Evolutionary conservation across 208 protist species (phyloP).

Genomic region (Trypanosoma avium): DNA sequence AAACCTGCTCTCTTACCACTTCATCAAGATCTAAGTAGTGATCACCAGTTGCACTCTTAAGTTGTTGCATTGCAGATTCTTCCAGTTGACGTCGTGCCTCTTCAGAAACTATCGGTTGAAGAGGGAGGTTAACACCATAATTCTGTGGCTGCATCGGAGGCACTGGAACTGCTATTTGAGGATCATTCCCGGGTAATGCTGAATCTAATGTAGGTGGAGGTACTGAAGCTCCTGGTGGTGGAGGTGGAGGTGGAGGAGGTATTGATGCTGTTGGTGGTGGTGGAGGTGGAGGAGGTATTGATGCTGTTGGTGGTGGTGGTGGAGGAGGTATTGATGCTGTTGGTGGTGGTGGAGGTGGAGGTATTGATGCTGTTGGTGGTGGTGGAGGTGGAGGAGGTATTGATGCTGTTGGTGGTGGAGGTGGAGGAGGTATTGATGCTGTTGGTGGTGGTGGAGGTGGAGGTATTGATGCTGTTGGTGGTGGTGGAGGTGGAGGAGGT

Average conservation of each 20-base stretch:
- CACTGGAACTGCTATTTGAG: background rate
- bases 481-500: conserved; percentile 7
- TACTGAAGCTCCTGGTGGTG: background rate
- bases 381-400: conserved; percentile 7
- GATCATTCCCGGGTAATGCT: background rate
- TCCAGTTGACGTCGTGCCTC: conserved; percentile 47
- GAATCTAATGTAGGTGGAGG: background rate
- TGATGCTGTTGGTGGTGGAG: conserved; percentile 9
- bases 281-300: conserved; percentile 4
- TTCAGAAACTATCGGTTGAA: conserved; percentile 32
- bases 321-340: conserved; percentile 7
- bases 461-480: background rate
- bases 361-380: conserved; percentile 8
- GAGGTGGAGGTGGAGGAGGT: conserved; percentile 19
- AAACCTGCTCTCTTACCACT: conserved; percentile 64
- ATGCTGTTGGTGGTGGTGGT: conserved; percentile 7
- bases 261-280: conserved; percentile 20
- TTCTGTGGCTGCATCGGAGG: background rate
- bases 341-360: conserved; percentile 1
- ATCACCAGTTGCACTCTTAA: conserved; percentile 49
- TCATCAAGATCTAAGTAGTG: conserved; percentile 78
- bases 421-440: background rate
- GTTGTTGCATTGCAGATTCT: conserved; percentile 31
- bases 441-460: conserved; percentile 1
- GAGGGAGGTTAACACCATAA: background rate